A percentile compares a stretch with the other conserved stretches of the same genome.
phyloP scores from a whole-genome alignment of 2,329 filamentous ascomycete genomes.

The Dactylellina haptotyla region DNA sequence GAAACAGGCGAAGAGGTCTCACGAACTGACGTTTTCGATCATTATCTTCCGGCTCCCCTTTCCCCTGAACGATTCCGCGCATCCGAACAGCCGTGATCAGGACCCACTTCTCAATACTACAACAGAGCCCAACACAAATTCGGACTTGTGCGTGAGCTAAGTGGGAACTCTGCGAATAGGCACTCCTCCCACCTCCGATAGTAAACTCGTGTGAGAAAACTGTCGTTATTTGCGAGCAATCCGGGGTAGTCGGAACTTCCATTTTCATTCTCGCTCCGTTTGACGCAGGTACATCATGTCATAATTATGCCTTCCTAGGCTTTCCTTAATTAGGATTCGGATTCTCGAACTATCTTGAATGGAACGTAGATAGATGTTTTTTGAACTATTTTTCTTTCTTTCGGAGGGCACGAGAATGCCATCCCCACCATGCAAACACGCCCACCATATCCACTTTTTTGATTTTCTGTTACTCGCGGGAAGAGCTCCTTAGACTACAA shows the following conservation, averaged over 20 bases:
- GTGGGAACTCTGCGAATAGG: too few species aligned
- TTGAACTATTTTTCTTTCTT: too few species aligned
- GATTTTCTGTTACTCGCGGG: background rate
- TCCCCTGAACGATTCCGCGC: conserved; percentile 35
- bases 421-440: background rate
- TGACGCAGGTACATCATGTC: background rate
- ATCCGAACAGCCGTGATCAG: conserved; percentile 33
- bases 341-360: too few species aligned
- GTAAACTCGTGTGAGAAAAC: background rate
- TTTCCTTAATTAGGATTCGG: too few species aligned
- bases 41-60: conserved; percentile 15
- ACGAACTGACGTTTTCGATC: conserved; percentile 24
- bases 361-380: too few species aligned
- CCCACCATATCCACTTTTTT: background rate
- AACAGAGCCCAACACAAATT: conserved; percentile 13
- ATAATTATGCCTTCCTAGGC: too few species aligned
- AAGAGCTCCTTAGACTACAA: background rate
- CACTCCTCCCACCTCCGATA: background rate
- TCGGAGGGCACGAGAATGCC: too few species aligned
- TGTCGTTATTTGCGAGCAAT: background rate
- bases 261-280: too few species aligned
- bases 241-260: too few species aligned
- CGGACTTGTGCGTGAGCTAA: background rate
- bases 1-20: conserved; percentile 8
- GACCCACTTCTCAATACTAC: conserved; percentile 27